A percentile compares a stretch with the other conserved stretches of the same genome.
These are phyloP conservation scores for Hymenoscyphus occultus DNA, from an alignment of 2,329 filamentous ascomycete genomes.

Conservation along the genomic window DNA sequence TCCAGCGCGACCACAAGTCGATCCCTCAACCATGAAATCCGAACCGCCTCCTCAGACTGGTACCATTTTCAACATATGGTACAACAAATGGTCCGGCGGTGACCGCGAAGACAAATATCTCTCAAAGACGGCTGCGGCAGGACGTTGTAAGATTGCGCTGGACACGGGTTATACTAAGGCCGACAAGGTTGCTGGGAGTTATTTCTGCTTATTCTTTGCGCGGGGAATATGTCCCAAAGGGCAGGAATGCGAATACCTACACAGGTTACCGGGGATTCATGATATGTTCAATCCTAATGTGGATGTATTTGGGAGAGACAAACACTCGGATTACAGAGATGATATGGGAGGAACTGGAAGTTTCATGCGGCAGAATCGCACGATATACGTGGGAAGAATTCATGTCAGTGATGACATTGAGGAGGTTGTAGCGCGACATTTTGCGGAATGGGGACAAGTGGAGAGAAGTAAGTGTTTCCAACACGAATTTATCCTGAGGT, in stretches of 20 bases:
- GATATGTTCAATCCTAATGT: constrained; percentile 92
- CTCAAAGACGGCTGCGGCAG: constrained; percentile 76
- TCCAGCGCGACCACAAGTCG: constrained; percentile 87
- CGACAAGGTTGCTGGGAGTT: constrained; percentile 73
- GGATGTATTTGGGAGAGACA: constrained; percentile 93
- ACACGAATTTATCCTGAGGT: background rate
- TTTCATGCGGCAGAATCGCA: constrained; percentile 91
- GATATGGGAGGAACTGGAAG: constrained; percentile 97
- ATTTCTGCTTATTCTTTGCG: constrained; percentile 91
- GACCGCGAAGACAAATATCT: constrained; percentile 91
- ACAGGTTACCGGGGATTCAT: constrained; percentile 79
- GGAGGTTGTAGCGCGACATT: constrained; percentile 90
- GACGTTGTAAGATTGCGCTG: constrained; percentile 79
- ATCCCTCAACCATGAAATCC: constrained; percentile 75
- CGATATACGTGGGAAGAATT: constrained; percentile 88
- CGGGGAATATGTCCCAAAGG: constrained; percentile 81
- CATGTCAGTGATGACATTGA: constrained; percentile 97
- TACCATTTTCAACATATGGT: constrained; percentile 97
- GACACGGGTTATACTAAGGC: constrained; percentile 78
- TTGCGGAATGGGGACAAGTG: constrained; percentile 93
- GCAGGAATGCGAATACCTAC: constrained; percentile 90
- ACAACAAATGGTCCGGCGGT: constrained; percentile 97
- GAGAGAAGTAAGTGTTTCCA: constrained; percentile 59
- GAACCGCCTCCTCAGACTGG: constrained; percentile 90
- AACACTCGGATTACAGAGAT: constrained; percentile 87